These are phyloP conservation scores for Triangularia verruculosa DNA, from an alignment of 2,329 filamentous ascomycete genomes.

Conservation along the genomic window DNA sequence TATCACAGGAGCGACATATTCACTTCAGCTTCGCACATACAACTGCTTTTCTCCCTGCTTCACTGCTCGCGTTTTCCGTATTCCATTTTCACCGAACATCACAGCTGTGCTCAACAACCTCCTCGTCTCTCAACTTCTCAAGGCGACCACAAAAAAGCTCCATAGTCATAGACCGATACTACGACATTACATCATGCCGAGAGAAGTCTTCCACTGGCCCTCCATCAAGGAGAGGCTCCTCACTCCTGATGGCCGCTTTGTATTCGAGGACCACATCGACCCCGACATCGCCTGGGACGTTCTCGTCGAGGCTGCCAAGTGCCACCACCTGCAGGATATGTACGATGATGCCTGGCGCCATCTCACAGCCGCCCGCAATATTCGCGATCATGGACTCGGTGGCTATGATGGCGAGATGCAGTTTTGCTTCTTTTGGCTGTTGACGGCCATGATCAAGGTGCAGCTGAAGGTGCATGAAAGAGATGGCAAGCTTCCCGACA, in stretches of 20 bases:
- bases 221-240: background rate
- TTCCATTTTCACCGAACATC: background rate
- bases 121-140: background rate
- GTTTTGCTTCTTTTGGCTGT: background rate
- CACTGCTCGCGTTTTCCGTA: background rate
- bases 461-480: background rate
- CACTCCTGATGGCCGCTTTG: background rate
- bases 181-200: background rate
- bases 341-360: background rate
- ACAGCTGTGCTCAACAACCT: background rate
- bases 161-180: no score
- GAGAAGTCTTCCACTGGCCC: background rate
- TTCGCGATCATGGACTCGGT: background rate
- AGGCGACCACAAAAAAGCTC: background rate
- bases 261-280: background rate
- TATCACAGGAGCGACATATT: no score
- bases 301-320: background rate
- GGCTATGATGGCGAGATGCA: background rate
- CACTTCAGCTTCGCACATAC: no score
- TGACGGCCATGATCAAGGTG: background rate
- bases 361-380: background rate
- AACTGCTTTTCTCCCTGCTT: background rate
- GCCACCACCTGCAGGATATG: background rate
- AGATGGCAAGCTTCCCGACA: background rate
- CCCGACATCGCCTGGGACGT: slow-evolving; percentile 1